phyloP scores from a whole-genome alignment of 106 monocot genomes.

The Allium fistulosum region DNA sequence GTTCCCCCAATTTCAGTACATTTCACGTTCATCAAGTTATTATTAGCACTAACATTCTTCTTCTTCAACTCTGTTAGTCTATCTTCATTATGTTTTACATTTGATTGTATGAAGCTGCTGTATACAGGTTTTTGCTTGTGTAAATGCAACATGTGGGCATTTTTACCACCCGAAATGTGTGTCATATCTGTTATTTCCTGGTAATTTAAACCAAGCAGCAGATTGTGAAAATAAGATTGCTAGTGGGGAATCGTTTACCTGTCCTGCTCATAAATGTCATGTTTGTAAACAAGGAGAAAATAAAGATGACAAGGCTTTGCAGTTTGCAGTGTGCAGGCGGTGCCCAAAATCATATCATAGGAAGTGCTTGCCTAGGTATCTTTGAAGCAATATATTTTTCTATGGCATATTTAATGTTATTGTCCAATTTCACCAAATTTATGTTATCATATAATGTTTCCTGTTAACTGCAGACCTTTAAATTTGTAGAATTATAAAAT shows the following conservation, averaged over 20 bases:
- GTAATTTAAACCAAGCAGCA: slow-evolving; percentile 38
- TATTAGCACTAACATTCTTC: neutral
- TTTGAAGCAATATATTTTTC: neutral
- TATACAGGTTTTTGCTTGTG: slow-evolving; percentile 67
- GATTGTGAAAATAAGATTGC: slow-evolving; percentile 47
- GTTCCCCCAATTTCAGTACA: too few relatives aligned
- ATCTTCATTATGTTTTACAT: too few relatives aligned
- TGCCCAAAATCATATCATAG: slow-evolving; percentile 93
- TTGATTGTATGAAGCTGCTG: too few relatives aligned
- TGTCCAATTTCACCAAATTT: too few relatives aligned
- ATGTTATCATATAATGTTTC: too few relatives aligned
- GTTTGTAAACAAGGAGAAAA: slow-evolving; percentile 72
- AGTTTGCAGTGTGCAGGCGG: slow-evolving; percentile 92
- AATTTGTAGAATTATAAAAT: too few relatives aligned
- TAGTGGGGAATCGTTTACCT: slow-evolving; percentile 58
- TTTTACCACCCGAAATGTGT: slow-evolving; percentile 96
- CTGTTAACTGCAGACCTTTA: too few relatives aligned
- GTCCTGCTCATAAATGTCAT: slow-evolving; percentile 76
- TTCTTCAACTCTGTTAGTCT: neutral
- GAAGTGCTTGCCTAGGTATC: slow-evolving; percentile 87
- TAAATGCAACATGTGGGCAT: slow-evolving; percentile 82
- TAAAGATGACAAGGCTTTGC: slow-evolving; percentile 47
- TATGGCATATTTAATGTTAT: too few relatives aligned
- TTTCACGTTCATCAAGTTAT: too few relatives aligned
- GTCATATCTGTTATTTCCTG: slow-evolving; percentile 39